phyloP scores from a whole-genome alignment of 805 yeast genomes.

The Lachancea quebecensis region DNA sequence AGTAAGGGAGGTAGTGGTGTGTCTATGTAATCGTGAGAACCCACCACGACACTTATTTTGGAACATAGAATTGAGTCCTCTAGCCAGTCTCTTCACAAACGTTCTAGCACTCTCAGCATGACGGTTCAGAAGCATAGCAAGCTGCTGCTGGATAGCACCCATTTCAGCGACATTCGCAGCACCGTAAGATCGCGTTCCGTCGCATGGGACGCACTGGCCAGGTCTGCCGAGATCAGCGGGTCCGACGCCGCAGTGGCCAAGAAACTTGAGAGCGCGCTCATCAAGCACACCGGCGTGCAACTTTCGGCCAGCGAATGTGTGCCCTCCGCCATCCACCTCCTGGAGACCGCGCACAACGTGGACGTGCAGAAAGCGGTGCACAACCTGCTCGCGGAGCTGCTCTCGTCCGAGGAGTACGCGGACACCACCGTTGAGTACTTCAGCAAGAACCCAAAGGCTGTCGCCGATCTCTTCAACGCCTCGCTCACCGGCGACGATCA shows the following conservation, averaged over 20 bases:
- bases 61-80: background rate
- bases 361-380: slow-evolving; percentile 28
- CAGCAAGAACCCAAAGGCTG: slow-evolving; percentile 15
- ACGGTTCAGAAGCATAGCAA: slow-evolving; percentile 8
- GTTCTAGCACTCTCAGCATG: background rate
- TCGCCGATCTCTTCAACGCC: slow-evolving; percentile 19
- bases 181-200: slow-evolving; percentile 72
- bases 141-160: slow-evolving; percentile 52
- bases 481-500: slow-evolving; percentile 26
- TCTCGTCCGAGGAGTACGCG: slow-evolving; percentile 19
- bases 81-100: too few species aligned
- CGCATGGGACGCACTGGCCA: slow-evolving; percentile 87
- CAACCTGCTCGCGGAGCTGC: slow-evolving; percentile 27
- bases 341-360: slow-evolving; percentile 20
- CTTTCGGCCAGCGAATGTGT: slow-evolving; percentile 3
- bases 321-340: slow-evolving; percentile 21
- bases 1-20: background rate
- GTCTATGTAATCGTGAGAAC: background rate
- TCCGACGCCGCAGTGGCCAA: slow-evolving; percentile 53
- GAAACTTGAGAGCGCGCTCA: slow-evolving; percentile 23
- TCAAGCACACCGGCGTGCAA: slow-evolving; percentile 11
- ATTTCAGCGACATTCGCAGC: slow-evolving; percentile 55
- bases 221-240: slow-evolving; percentile 59
- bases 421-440: slow-evolving; percentile 20
- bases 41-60: background rate